phyloP scores from a whole-genome alignment of 371 early-diverging fungal genomes.

The Dichotomocladium elegans region DNA sequence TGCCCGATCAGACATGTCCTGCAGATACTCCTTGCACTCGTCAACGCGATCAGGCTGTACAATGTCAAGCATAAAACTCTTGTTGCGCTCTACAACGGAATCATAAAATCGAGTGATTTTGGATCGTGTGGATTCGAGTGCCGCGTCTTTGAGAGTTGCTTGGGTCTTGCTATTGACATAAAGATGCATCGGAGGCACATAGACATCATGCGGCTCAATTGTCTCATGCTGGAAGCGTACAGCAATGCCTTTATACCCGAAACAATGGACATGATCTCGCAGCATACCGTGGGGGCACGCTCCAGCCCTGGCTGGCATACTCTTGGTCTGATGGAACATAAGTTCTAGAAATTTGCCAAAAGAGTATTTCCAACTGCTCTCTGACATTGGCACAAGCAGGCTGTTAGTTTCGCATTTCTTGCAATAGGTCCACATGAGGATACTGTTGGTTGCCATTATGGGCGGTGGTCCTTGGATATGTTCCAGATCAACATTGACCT shows the following conservation, averaged over 20 bases:
- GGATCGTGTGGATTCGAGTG: slow-evolving; percentile 51
- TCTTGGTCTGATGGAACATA: slow-evolving; percentile 70
- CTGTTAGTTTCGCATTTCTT: slow-evolving; percentile 67
- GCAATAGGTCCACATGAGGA: slow-evolving; percentile 93
- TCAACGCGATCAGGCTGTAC: slow-evolving; percentile 63
- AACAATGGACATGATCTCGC: slow-evolving; percentile 81
- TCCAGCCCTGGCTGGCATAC: slow-evolving; percentile 58
- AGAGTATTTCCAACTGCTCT: slow-evolving; percentile 91
- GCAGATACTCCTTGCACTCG: slow-evolving; percentile 58
- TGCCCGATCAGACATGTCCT: slow-evolving; percentile 62
- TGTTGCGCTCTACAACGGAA: slow-evolving; percentile 64
- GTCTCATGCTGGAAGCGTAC: slow-evolving; percentile 78
- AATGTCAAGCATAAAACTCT: slow-evolving; percentile 61
- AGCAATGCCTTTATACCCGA: slow-evolving; percentile 70
- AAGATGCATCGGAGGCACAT: slow-evolving; percentile 77
- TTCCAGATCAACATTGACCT: slow-evolving; percentile 78
- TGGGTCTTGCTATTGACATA: slow-evolving; percentile 58
- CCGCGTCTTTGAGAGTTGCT: slow-evolving; percentile 58
- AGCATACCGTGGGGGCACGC: slow-evolving; percentile 82
- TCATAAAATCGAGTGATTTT: slow-evolving; percentile 72
- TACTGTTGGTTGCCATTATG: slow-evolving; percentile 67
- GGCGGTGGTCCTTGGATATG: slow-evolving; percentile 60
- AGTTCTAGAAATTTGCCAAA: slow-evolving; percentile 96
- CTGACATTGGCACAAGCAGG: slow-evolving; percentile 77
- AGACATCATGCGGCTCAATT: slow-evolving; percentile 80